A percentile compares a stretch with the other conserved stretches of the same genome.
Evolutionary conservation across 1,284 basidiomycete genomes (phyloP).

Genomic region (Cutaneotrichosporon sp.): DNA sequence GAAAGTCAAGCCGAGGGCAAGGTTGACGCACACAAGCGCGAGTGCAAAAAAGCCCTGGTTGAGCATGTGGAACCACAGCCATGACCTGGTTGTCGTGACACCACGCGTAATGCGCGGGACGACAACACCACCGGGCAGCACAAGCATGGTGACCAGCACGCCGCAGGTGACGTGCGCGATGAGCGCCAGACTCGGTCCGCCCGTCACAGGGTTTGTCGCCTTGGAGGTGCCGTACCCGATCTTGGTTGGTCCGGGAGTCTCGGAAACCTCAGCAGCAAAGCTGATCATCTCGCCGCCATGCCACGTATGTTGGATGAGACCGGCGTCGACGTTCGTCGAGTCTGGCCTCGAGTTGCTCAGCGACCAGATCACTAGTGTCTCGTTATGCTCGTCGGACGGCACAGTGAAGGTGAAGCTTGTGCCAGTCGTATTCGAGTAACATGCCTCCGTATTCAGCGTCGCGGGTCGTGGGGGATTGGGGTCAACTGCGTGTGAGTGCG

Average conservation of each 20-base stretch:
- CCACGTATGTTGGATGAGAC: constrained; percentile 50
- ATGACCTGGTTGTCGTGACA: constrained; percentile 50
- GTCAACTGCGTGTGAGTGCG: constrained; percentile 19
- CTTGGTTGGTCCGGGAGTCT: neutral
- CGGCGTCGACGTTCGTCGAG: constrained; percentile 47
- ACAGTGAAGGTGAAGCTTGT: constrained; percentile 52
- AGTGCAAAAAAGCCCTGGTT: constrained; percentile 57
- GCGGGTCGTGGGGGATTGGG: constrained; percentile 53
- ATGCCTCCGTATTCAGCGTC: constrained; percentile 45
- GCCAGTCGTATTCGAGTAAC: constrained; percentile 33
- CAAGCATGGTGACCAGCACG: constrained; percentile 56
- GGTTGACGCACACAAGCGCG: constrained; percentile 54
- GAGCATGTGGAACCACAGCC: constrained; percentile 57
- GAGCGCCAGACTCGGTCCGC: constrained; percentile 33
- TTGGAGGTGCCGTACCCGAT: neutral
- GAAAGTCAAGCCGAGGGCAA: constrained; percentile 36
- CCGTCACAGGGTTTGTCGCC: constrained; percentile 3
- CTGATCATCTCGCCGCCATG: constrained; percentile 1
- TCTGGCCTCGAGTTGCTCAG: constrained; percentile 51
- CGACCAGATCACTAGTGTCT: constrained; percentile 54
- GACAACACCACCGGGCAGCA: constrained; percentile 59
- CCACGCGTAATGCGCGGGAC: constrained; percentile 59
- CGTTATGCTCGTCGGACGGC: constrained; percentile 48
- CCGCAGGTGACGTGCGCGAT: constrained; percentile 58
- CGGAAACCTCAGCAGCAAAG: neutral